These are phyloP conservation scores for Quercus mongolica DNA, from an alignment of 306 rosid genomes.

Conservation along the genomic window DNA sequence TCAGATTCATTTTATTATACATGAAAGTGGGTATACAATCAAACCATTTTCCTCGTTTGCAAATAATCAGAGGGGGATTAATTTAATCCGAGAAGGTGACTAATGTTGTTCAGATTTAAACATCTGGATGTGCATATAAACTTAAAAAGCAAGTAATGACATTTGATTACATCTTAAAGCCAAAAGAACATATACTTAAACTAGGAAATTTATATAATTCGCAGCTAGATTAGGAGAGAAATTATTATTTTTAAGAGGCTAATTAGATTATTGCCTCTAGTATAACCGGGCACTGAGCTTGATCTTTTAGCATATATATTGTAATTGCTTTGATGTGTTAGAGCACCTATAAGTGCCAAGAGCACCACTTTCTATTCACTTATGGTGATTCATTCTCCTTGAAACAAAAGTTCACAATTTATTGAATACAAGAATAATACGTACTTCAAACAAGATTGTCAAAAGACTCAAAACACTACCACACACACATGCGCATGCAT, in stretches of 20 bases:
- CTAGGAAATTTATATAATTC: neutral
- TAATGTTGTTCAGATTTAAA: constrained; percentile 5
- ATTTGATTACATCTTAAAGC: constrained; percentile 4
- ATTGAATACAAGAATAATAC: neutral
- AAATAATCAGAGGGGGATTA: constrained; percentile 28
- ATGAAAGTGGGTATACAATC: neutral
- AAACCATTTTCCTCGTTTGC: constrained; percentile 10
- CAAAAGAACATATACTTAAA: constrained; percentile 1
- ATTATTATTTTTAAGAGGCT: neutral
- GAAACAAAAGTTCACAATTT: constrained; percentile 2
- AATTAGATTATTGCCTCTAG: neutral
- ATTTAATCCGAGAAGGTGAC: neutral
- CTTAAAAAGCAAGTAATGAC: neutral
- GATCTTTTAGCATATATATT: constrained; percentile 19
- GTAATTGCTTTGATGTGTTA: constrained; percentile 1
- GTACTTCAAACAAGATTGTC: neutral
- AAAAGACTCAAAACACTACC: neutral
- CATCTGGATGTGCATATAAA: constrained; percentile 6
- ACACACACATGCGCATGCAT: neutral
- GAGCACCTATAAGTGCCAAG: neutral
- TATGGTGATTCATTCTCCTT: constrained; percentile 10
- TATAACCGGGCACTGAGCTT: neutral
- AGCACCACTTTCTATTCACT: neutral
- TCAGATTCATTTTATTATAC: neutral
- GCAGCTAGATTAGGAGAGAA: too few relatives aligned